phyloP scores from a whole-genome alignment of 768 basidiomycete species.

The Paxillus rubicundulus region DNA sequence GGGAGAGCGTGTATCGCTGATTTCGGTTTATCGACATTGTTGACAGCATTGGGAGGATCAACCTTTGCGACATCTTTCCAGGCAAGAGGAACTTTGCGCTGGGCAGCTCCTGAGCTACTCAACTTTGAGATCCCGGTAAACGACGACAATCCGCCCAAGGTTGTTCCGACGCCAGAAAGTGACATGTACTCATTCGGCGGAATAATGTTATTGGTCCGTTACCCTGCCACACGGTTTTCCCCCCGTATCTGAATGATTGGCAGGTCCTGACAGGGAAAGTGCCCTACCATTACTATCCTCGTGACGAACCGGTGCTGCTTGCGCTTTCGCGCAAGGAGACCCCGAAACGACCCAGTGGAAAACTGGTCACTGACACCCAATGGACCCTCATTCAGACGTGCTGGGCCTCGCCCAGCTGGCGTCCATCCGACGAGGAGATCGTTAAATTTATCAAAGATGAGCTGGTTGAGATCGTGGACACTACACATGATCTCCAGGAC shows the following conservation, averaged over 20 bases:
- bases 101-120: constrained; percentile 46
- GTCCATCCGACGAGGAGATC: not conserved
- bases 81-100: constrained; percentile 42
- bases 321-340: not conserved
- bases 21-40: constrained; percentile 45
- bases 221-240: constrained; percentile 27
- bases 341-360: not conserved
- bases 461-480: no score
- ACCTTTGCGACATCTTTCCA: constrained; percentile 32
- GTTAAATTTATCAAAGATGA: no score
- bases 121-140: not conserved
- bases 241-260: not conserved
- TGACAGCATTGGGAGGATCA: constrained; percentile 34
- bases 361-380: not conserved
- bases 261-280: constrained; percentile 5
- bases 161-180: constrained; percentile 23
- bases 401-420: not conserved
- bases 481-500: no score
- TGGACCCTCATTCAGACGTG: constrained; percentile 8
- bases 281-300: constrained; percentile 5
- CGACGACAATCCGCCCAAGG: not conserved
- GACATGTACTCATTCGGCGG: constrained; percentile 38
- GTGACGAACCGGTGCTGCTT: not conserved
- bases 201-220: constrained; percentile 24
- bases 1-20: constrained; percentile 44